Evolutionary conservation across 345 rosid species (phyloP).

Genomic region (Triadica sebifera): DNA sequence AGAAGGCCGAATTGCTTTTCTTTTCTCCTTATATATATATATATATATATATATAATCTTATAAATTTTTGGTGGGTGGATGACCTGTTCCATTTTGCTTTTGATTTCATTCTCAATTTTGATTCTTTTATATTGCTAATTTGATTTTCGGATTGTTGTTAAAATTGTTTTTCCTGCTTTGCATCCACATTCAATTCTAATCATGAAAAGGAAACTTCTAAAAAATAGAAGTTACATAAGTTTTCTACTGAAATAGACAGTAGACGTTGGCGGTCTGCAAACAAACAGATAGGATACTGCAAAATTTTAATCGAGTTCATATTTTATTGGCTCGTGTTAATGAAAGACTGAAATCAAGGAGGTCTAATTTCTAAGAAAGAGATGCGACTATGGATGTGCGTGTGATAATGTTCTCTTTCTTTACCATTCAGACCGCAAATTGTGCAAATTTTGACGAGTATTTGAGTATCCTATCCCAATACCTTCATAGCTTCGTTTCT

Average conservation of each 20-base stretch:
- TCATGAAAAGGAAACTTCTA: neutral
- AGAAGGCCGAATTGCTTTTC: neutral
- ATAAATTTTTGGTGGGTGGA: neutral
- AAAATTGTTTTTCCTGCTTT: neutral
- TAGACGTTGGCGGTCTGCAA: neutral
- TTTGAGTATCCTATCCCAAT: constrained; percentile 25
- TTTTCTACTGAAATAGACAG: neutral
- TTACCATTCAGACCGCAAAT: constrained; percentile 42
- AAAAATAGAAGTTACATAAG: neutral
- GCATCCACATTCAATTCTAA: neutral
- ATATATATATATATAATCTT: neutral
- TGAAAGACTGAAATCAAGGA: neutral
- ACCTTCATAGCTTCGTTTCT: constrained; percentile 26
- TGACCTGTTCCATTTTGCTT: neutral
- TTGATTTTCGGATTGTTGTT: neutral
- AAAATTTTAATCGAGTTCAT: neutral
- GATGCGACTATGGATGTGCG: constrained; percentile 2
- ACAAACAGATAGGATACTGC: neutral
- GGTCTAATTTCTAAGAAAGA: neutral
- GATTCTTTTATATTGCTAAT: neutral
- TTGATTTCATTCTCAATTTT: neutral
- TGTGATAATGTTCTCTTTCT: constrained; percentile 2
- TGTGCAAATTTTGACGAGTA: constrained; percentile 24
- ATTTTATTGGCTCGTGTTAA: neutral
- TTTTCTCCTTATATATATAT: too few relatives aligned